Percentiles rank a stretch among this genome's conserved stretches.
These are phyloP conservation scores for Myxozyma monticola DNA, from an alignment of 805 yeast genomes.

Conservation along the genomic window DNA sequence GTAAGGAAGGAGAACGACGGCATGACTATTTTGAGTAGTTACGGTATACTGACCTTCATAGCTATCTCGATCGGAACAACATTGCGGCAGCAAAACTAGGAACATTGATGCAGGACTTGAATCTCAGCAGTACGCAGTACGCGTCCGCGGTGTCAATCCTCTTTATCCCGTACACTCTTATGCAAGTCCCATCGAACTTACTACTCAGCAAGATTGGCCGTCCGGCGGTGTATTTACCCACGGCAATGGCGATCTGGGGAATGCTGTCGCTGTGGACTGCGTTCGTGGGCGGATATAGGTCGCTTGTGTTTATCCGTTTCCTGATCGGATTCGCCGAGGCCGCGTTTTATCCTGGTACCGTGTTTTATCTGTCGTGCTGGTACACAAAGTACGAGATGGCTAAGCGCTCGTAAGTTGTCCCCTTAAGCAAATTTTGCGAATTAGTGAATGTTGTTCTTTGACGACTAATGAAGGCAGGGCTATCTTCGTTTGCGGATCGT, in stretches of 20 bases:
- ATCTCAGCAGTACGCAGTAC: constrained; percentile 44
- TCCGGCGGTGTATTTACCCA: constrained; percentile 54
- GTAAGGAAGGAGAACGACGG: no score
- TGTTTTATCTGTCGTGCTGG: constrained; percentile 56
- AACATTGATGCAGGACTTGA: constrained; percentile 45
- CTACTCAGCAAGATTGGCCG: constrained; percentile 48
- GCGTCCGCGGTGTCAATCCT: constrained; percentile 51
- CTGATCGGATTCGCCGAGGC: constrained; percentile 52
- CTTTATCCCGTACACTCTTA: constrained; percentile 51
- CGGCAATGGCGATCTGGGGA: constrained; percentile 52
- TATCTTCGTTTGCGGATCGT: constrained; percentile 52
- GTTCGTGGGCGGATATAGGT: constrained; percentile 48
- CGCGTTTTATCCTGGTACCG: constrained; percentile 51
- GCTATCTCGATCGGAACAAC: constrained; percentile 49
- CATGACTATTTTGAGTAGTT: no score
- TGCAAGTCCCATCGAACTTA: constrained; percentile 54
- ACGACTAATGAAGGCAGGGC: constrained; percentile 33
- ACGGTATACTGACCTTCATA: constrained; percentile 25
- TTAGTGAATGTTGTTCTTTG: not conserved
- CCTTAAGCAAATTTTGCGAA: not conserved
- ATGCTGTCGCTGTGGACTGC: constrained; percentile 48
- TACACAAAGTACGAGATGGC: constrained; percentile 54
- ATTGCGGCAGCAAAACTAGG: constrained; percentile 50
- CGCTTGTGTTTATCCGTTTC: constrained; percentile 48
- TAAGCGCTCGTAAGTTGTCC: constrained; percentile 42